Conservation (phyloP, 805 yeast species). For the Candida dajiaensis region DNA sequence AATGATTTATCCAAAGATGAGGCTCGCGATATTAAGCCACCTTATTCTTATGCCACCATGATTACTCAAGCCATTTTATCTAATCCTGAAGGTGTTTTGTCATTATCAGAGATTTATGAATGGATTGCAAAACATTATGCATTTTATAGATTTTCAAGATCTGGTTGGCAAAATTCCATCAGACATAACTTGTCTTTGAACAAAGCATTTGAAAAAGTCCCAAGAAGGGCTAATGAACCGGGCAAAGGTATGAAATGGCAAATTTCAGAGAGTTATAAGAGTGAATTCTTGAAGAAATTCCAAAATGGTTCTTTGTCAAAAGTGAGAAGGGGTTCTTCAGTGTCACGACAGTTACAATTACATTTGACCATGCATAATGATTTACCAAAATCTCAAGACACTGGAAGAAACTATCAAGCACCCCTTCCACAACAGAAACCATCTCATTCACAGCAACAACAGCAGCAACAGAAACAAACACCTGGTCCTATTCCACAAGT, state of each 20-base stretch:
- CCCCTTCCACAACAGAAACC: slow-evolving; percentile 21
- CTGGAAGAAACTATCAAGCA: slow-evolving; percentile 28
- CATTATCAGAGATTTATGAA: slow-evolving; percentile 84
- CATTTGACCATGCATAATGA: slow-evolving; percentile 48
- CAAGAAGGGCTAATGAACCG: slow-evolving; percentile 91
- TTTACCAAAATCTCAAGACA: slow-evolving; percentile 30
- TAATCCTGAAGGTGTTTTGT: slow-evolving; percentile 79
- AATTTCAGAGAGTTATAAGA: slow-evolving; percentile 76
- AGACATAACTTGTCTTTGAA: slow-evolving; percentile 91
- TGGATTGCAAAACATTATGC: slow-evolving; percentile 89
- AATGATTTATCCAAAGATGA: slow-evolving; percentile 83
- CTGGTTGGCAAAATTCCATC: slow-evolving; percentile 98
- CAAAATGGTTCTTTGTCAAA: slow-evolving; percentile 69
- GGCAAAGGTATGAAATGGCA: slow-evolving; percentile 99
- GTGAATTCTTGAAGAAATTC: slow-evolving; percentile 79
- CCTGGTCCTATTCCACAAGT: neutral
- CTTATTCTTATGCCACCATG: slow-evolving; percentile 96
- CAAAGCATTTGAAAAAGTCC: slow-evolving; percentile 97
- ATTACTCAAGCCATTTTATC: slow-evolving; percentile 94
- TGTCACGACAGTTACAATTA: slow-evolving; percentile 71
- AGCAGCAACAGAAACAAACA: slow-evolving; percentile 25
- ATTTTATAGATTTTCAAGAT: slow-evolving; percentile 82
- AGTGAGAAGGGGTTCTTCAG: slow-evolving; percentile 74
- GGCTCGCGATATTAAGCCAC: slow-evolving; percentile 91
- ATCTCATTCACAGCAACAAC: slow-evolving; percentile 15